Conservation (phyloP, 1,284 basidiomycete species). For the Gomphus bonarii region DNA sequence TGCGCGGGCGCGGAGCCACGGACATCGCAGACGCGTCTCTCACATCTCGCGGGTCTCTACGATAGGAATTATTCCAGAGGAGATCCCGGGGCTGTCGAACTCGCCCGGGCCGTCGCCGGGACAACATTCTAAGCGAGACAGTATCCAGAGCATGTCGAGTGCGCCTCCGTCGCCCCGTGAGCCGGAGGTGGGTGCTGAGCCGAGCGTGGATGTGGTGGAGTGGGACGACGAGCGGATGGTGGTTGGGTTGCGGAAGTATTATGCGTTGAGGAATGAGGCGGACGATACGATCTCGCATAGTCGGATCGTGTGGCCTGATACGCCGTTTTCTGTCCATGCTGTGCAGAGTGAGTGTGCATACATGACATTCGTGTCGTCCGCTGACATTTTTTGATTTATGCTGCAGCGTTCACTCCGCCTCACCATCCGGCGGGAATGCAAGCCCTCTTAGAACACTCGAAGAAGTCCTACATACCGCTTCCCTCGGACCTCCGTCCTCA, state of each 20-base stretch:
- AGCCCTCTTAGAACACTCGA: conserved; percentile 61
- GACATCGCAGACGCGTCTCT: conserved; percentile 60
- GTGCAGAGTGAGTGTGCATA: conserved; percentile 48
- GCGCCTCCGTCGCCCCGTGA: not conserved
- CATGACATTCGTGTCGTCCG: no score
- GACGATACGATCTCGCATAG: conserved; percentile 58
- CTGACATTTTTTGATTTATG: conserved; percentile 4
- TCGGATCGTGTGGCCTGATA: conserved; percentile 54
- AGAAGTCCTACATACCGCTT: conserved; percentile 57
- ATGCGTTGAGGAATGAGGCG: conserved; percentile 59
- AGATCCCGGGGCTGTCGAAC: conserved; percentile 30
- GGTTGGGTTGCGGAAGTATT: conserved; percentile 50
- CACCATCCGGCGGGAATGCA: conserved; percentile 53
- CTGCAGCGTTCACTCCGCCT: conserved; percentile 61
- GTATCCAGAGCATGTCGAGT: not conserved
- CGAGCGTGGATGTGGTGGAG: conserved; percentile 40
- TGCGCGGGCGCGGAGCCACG: conserved; percentile 39
- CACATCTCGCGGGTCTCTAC: conserved; percentile 46
- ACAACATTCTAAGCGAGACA: no score
- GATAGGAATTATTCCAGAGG: conserved; percentile 73
- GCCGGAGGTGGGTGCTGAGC: conserved; percentile 33
- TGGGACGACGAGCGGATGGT: conserved; percentile 60
- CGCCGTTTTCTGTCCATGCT: conserved; percentile 59
- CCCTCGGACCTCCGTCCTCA: conserved; percentile 54
- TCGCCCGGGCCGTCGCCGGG: conserved; percentile 24